Base-by-base conservation (phyloP, 2,329 filamentous ascomycete genomes). In the Nigrospora osmanthi region DNA sequence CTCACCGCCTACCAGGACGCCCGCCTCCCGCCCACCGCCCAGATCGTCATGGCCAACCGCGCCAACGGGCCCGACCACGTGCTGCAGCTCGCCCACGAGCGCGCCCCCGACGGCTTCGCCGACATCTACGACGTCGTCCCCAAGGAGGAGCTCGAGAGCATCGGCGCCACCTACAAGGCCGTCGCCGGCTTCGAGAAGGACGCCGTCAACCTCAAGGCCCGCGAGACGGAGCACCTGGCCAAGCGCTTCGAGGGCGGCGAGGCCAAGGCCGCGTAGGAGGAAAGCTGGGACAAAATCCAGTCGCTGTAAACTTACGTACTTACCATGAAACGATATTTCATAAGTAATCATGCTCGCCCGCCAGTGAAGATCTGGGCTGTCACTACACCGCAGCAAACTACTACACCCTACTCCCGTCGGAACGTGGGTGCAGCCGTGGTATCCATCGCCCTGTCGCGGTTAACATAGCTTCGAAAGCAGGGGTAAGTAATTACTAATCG, bases 11-110 rank as follows among this genome's bases (percentile, higher is more conserved):
- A 71, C 45, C 62, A 71, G 52, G 51, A 59, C 9, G 54, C 60
- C 30, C 55, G 68, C 3, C 48, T 71, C 2, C 68, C 68, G 9
- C 61, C 66, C 0, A 72, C 68, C 4, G 61, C 68, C 2, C 66
- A 67, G 48, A 72, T 71, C 15, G 65, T 71, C 16, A 66, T 68
- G 59, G 68, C 68, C 9, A 72, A 72, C 51, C 58, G 68, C 16
- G 67, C 64, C 1, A 70, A 70, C 43, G 68, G 69, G 1, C 67
- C 68, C 4, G 67, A 72, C 49, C 68, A 71, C 50, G 67, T 72
- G 5, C 47, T 72, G 53, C 66, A 71, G 49, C 54, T 72, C 34
- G 67, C 65, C 2, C 62, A 71, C 47, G 67, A 71, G 51, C 50
- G 69, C 19, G 68, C 68, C 3, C 67, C 67, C 2, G 59, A 67